Evolutionary conservation across 306 rosid species (phyloP), one percentile per base, ranked within the genome.

Genomic region (Senna siamea): DNA sequence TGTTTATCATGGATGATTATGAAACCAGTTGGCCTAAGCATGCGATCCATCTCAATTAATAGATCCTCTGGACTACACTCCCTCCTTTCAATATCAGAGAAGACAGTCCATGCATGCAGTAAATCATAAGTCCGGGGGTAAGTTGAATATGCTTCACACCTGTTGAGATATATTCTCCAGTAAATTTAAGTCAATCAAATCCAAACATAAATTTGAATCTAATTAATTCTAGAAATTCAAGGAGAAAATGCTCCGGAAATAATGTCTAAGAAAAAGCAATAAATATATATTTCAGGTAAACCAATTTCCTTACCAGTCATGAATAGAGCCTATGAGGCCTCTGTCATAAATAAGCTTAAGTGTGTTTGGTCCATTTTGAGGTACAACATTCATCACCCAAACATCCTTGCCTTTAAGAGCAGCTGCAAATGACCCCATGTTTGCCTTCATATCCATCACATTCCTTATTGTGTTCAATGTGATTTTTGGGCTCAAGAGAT

Each of bases 381-480:
- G 88, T 14, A 92, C 95, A 63, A 88, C 98, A 59, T 92, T 94
- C 99, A 94, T 92, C 84, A 90, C 99, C 99, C 99, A 94, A 60
- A 92, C 98, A 69, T 87, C 77, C 82, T 92, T 94, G 73, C 69
- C 90, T 77, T 73, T 89, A 50, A 94, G 83, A 74, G 98, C 96
- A 87, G 99, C 97, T 46, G 83, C 99, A 83, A 90, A 92, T 46
- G 98, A 92, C 26, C 96, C 96, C 97, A 94, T 81, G 77, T 77
- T 62, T 69, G 99, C 89, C 81, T 94, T 92, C 99, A 94, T 92
- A 80, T 94, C 99, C 99, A 94, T 91, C 76, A 94, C 76, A 38
- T 94, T 94, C 86, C 98, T 85, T 68, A 88, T 22, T 2, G 87
- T 88, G 82, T 94, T 85, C 30, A 93, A 55, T 75, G 81, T 59